Evolutionary conservation across 2,329 filamentous ascomycete genomes (phyloP).

Genomic region (Stagonosporopsis tanaceti): DNA sequence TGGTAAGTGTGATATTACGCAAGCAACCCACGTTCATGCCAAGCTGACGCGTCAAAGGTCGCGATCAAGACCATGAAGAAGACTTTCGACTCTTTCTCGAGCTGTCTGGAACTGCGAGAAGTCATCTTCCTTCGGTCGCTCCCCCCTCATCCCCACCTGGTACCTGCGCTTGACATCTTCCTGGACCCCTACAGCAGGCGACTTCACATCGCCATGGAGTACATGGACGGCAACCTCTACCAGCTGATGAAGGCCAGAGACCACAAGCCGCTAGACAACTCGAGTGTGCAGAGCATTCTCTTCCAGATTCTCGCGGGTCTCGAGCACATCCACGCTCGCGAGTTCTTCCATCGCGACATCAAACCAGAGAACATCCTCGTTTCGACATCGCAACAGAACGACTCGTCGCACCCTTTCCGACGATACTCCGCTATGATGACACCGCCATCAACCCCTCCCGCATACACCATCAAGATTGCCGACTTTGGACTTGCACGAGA

Average conservation of each 20-base stretch:
- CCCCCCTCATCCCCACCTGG: constrained; percentile 86
- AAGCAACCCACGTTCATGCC: constrained; percentile 12
- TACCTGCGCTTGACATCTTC: constrained; percentile 98
- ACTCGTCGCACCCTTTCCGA: constrained; percentile 84
- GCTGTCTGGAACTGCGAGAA: constrained; percentile 92
- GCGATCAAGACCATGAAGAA: constrained; percentile 99
- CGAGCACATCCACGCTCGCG: constrained; percentile 95
- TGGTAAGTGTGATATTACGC: constrained; percentile 69
- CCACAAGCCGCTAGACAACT: constrained; percentile 89
- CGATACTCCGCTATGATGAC: constrained; percentile 94
- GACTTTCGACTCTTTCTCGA: constrained; percentile 89
- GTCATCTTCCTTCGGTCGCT: constrained; percentile 95
- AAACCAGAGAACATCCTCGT: constrained; percentile 99
- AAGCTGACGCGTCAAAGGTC: constrained; percentile 66
- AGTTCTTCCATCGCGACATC: constrained; percentile 98
- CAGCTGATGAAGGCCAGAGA: constrained; percentile 98
- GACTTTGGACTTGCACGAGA: constrained; percentile 98
- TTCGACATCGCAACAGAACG: constrained; percentile 84
- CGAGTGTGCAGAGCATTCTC: constrained; percentile 95
- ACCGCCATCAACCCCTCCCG: constrained; percentile 89
- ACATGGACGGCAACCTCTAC: constrained; percentile 99
- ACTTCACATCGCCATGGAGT: constrained; percentile 98
- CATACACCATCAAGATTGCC: constrained; percentile 97
- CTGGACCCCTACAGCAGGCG: constrained; percentile 95
- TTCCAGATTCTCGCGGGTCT: constrained; percentile 96